Conservation (phyloP, 495 filamentous ascomycete species). For the Xylaria nigripes region DNA sequence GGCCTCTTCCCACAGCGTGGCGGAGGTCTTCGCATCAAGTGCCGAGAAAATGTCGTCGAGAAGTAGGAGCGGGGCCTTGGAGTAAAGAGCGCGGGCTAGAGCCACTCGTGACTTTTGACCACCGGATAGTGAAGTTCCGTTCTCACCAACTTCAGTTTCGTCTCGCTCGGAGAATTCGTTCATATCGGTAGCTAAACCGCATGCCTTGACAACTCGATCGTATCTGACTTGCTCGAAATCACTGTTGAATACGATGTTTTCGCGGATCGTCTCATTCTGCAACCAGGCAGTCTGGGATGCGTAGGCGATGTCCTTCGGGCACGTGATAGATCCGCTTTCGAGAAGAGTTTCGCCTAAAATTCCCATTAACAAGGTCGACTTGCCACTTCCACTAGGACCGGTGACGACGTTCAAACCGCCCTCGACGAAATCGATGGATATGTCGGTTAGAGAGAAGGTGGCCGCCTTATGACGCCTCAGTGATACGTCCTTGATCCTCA, state of each 20-base stretch:
- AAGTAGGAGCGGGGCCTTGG: conserved; percentile 51
- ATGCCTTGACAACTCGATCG: conserved; percentile 54
- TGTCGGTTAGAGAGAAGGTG: conserved; percentile 37
- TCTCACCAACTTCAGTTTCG: conserved; percentile 58
- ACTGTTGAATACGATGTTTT: conserved; percentile 51
- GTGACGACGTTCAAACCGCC: conserved; percentile 45
- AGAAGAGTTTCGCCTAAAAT: conserved; percentile 54
- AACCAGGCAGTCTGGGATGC: conserved; percentile 51
- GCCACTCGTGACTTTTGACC: conserved; percentile 65
- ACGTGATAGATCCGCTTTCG: conserved; percentile 35
- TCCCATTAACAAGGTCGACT: conserved; percentile 53
- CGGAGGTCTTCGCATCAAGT: conserved; percentile 44
- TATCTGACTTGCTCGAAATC: conserved; percentile 42
- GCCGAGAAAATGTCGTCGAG: conserved; percentile 68
- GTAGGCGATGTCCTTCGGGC: conserved; percentile 44
- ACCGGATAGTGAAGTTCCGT: conserved; percentile 59
- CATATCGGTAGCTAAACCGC: conserved; percentile 54
- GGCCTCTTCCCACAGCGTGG: conserved; percentile 40
- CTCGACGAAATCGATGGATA: conserved; percentile 43
- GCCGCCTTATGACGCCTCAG: conserved; percentile 39
- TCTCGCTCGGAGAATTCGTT: conserved; percentile 36
- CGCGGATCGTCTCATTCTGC: conserved; percentile 45
- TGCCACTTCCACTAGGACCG: conserved; percentile 53
- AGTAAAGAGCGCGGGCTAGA: conserved; percentile 62
- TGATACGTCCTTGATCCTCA: conserved; percentile 32